phyloP scores from a whole-genome alignment of 2,329 filamentous ascomycete genomes.

The Podosphaera xanthii region DNA sequence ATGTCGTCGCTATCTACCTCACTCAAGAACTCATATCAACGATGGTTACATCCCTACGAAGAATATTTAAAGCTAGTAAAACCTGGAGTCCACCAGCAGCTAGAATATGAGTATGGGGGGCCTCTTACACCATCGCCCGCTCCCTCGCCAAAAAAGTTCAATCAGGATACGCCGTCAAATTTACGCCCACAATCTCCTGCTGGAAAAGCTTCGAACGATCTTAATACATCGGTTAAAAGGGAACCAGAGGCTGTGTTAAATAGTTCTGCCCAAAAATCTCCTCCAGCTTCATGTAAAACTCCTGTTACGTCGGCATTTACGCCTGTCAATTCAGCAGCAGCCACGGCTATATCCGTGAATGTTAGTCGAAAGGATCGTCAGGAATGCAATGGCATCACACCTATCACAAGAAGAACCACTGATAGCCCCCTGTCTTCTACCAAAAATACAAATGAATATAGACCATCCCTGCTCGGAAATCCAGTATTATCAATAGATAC shows the following conservation, averaged over 20 bases:
- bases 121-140: slow-evolving; percentile 62
- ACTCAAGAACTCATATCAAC: slow-evolving; percentile 91
- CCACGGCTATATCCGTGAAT: slow-evolving; percentile 32
- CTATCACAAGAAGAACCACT: slow-evolving; percentile 22
- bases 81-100: slow-evolving; percentile 85
- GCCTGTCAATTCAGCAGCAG: slow-evolving; percentile 33
- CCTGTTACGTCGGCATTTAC: slow-evolving; percentile 33
- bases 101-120: slow-evolving; percentile 82
- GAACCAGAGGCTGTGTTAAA: slow-evolving; percentile 15
- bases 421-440: slow-evolving; percentile 39
- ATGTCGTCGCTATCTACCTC: slow-evolving; percentile 98
- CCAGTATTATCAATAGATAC: slow-evolving; percentile 29
- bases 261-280: slow-evolving; percentile 7
- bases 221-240: slow-evolving; percentile 29
- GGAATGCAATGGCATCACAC: slow-evolving; percentile 27
- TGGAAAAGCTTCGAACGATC: slow-evolving; percentile 29
- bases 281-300: slow-evolving; percentile 17
- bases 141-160: slow-evolving; percentile 48
- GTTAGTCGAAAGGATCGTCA: slow-evolving; percentile 25
- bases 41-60: slow-evolving; percentile 93
- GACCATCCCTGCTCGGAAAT: slow-evolving; percentile 26
- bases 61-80: slow-evolving; percentile 81
- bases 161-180: slow-evolving; percentile 33
- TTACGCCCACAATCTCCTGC: slow-evolving; percentile 44
- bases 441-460: slow-evolving; percentile 41